Base-by-base conservation (phyloP, 2,329 filamentous ascomycete species). In the Ophiosphaerella korrae region DNA sequence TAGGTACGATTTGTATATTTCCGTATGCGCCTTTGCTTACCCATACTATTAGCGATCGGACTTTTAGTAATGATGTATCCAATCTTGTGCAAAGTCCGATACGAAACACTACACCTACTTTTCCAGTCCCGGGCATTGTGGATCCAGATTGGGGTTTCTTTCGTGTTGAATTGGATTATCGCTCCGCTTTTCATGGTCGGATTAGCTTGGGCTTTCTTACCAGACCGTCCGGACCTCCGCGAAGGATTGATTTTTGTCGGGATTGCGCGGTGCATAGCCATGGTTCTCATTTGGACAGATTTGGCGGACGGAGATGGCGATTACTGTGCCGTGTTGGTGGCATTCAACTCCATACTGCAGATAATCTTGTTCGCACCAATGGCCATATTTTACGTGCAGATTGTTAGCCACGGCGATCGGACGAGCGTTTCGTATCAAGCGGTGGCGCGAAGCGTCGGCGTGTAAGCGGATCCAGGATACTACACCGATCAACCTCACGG, bases 41-140 rank as follows among this genome's bases (percentile, higher is more conserved):
- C 33, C 13, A 7, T 18, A 35, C 2, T 13, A 43, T 49, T 53
- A 89, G 90, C 90, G 0, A 77, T 95, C 41, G 90, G 91, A 0
- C 76, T 96, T 1, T 80, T 96, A 1, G 86, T 95, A 36, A 96
- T 96, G 90, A 96, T 96, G 90, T 96, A 94, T 66, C 92, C 91
- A 0, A 95, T 96, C 52, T 78, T 96, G 0, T 95, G 90, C 80
- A 94, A 94, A 71, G 88, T 95, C 5, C 84, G 84, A 35, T 94
- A 85, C 72, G 90, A 95, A 70, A 83, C 84, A 0, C 75, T 95
- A 8, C 89, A 91, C 69, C 75, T 82, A 2, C 77, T 90, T 3
- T 82, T 94, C 51, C 71, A 75, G 2, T 78, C 84, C 2, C 78
- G 79, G 2, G 77, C 78, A 0, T 77, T 95, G 2, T 96, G 89